Evolutionary conservation across 352 stramenopile genomes (phyloP), one percentile per base, ranked within the genome.

Genomic region (Globisporangium irregulare): DNA sequence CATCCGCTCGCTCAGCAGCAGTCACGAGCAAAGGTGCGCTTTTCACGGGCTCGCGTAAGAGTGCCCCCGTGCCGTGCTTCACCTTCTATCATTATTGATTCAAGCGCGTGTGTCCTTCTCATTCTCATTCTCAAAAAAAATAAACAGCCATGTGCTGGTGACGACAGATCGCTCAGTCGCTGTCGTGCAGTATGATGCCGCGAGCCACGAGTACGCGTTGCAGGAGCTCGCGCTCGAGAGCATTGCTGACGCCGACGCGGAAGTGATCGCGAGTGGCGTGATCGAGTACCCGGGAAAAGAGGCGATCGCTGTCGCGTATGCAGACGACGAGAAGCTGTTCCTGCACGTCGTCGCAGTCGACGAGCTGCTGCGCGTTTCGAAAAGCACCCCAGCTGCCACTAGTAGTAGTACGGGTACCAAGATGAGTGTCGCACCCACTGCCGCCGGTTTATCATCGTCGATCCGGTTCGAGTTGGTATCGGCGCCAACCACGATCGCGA

Each of bases 91-190:
- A n/a, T n/a, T n/a, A 48, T 15, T 51, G 18, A 51, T 51, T 51
- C 18, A 51, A 9, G 15, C 43, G 6, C 15, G 18, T 20, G 20
- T 20, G 8, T 24, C n/a, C n/a, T 46, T 46, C 8, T 41, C 14
- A 46, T 27, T 27, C 3, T n/a, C 6, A 32, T 2, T 62, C 6
- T 1, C n/a, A 18, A n/a, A 18, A 10, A 43, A 43, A 43, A 32
- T 32, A 2, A 46, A 18, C 53, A 93, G 82, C n/a, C 73, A 78
- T 24, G 84, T 89, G n/a, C 73, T 90, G 10, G 79, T 91, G 15
- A 81, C 82, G 51, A 93, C 85, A 4, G 85, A 93, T 57, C 80
- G 80, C 58, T 80, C 74, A 0, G 83, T 92, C 59, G 72, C 72
- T 12, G 46, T 86, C 6, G 58, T 93, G 36, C 58, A 71, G 36